Conservation (phyloP, 2,329 filamentous ascomycete genomes). For the Diaporthe sp. region DNA sequence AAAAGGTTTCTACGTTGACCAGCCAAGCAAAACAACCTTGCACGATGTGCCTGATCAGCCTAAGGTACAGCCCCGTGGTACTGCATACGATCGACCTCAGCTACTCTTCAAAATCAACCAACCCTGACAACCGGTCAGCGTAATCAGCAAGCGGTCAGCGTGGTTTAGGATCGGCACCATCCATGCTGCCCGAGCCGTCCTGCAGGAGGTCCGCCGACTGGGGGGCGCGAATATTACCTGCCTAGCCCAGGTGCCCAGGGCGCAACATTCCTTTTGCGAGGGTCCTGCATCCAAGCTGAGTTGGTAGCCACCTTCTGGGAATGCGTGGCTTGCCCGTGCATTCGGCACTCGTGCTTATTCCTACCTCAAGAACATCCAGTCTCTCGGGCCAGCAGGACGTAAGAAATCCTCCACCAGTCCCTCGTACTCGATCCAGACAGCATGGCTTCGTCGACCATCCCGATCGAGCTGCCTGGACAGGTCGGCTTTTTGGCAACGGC, state of each 20-base stretch:
- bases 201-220: not conserved
- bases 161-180: not conserved
- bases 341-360: not conserved
- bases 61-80: not conserved
- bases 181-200: not conserved
- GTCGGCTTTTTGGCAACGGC: constrained; percentile 10
- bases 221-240: not conserved
- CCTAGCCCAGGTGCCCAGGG: not conserved
- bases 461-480: constrained; percentile 10
- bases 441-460: constrained; percentile 13
- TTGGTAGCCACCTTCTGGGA: not conserved
- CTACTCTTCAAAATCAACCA: not conserved
- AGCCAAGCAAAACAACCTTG: not conserved
- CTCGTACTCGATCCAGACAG: not conserved
- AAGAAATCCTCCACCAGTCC: not conserved
- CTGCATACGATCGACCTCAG: constrained; percentile 5
- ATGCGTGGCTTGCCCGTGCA: not conserved
- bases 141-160: not conserved
- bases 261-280: not conserved
- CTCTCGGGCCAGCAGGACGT: not conserved
- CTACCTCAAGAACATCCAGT: not conserved
- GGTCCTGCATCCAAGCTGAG: not conserved
- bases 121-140: constrained; percentile 12
- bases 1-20: not conserved
- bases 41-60: not conserved